phyloP scores from a whole-genome alignment of 2,329 filamentous ascomycete species.

The Penicillium sp. region DNA sequence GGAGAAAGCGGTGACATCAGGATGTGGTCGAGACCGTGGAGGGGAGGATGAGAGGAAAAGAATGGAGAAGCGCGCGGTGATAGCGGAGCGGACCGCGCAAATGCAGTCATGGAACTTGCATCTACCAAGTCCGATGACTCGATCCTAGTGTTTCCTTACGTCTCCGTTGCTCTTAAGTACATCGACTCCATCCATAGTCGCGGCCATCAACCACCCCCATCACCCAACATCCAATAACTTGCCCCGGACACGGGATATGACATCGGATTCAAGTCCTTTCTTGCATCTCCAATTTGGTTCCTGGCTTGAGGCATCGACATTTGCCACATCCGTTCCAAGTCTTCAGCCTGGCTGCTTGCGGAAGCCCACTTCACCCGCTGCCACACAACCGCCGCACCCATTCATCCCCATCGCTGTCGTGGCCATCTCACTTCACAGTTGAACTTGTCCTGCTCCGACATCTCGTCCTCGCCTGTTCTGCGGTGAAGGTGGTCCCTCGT shows the following conservation, averaged over 20 bases:
- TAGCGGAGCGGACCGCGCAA: too few relatives aligned
- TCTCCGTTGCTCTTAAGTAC: too few relatives aligned
- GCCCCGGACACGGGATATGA: too few relatives aligned
- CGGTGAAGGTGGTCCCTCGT: constrained; percentile 3
- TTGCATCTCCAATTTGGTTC: constrained; percentile 6
- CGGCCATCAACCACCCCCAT: too few relatives aligned
- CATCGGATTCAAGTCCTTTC: neutral
- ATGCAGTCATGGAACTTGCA: too few relatives aligned
- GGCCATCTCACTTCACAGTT: neutral
- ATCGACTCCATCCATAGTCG: too few relatives aligned
- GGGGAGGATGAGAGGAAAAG: neutral
- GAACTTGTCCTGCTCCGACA: neutral
- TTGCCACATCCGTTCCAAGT: constrained; percentile 23
- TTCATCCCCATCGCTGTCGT: too few relatives aligned
- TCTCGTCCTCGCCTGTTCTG: neutral
- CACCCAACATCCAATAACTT: too few relatives aligned
- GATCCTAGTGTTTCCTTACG: too few relatives aligned
- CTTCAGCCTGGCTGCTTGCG: constrained; percentile 24
- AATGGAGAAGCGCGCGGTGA: neutral
- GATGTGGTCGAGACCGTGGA: constrained; percentile 4
- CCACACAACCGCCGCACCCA: too few relatives aligned
- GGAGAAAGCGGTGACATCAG: constrained; percentile 15
- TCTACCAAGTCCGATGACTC: too few relatives aligned
- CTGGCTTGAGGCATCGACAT: constrained; percentile 16
- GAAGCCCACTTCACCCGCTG: too few relatives aligned